These are phyloP conservation scores for Klebsormidium nitens DNA, from an alignment of 139 green algal species.

Conservation along the genomic window DNA sequence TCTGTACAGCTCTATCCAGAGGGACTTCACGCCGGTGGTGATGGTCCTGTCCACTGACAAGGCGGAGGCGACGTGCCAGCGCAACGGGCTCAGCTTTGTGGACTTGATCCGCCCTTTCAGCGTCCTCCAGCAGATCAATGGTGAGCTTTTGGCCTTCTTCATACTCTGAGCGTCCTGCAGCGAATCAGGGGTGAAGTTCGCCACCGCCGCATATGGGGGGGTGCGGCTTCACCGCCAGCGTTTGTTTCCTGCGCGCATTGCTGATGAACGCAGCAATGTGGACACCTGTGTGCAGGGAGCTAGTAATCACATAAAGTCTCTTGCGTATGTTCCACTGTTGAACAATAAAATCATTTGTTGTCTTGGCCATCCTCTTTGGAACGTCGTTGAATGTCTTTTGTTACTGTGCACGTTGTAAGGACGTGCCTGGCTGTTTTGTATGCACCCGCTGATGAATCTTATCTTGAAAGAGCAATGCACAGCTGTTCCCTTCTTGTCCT, in stretches of 20 bases:
- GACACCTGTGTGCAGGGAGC: background rate
- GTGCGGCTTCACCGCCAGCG: no score
- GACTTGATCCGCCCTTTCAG: constrained; percentile 59
- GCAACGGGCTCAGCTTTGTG: constrained; percentile 62
- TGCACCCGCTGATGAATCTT: no score
- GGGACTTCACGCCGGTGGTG: constrained; percentile 45
- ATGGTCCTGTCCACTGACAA: constrained; percentile 55
- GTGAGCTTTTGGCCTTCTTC: constrained; percentile 31
- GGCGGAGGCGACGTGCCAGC: constrained; percentile 48
- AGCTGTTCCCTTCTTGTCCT: no score
- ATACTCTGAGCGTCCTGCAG: background rate
- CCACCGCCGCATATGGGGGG: no score
- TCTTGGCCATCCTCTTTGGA: no score
- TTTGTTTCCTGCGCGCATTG: background rate
- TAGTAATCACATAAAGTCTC: background rate
- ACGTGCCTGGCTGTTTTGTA: no score
- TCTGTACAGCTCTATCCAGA: background rate
- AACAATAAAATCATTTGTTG: no score
- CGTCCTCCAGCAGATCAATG: constrained; percentile 61
- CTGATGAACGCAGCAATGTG: background rate
- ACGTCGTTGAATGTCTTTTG: no score
- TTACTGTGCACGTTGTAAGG: no score
- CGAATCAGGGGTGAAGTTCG: no score
- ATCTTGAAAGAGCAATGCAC: no score
- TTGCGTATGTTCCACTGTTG: no score